These are phyloP conservation scores for Rhinocladiella similis DNA, from an alignment of 2,329 filamentous ascomycete genomes.

Conservation along the genomic window DNA sequence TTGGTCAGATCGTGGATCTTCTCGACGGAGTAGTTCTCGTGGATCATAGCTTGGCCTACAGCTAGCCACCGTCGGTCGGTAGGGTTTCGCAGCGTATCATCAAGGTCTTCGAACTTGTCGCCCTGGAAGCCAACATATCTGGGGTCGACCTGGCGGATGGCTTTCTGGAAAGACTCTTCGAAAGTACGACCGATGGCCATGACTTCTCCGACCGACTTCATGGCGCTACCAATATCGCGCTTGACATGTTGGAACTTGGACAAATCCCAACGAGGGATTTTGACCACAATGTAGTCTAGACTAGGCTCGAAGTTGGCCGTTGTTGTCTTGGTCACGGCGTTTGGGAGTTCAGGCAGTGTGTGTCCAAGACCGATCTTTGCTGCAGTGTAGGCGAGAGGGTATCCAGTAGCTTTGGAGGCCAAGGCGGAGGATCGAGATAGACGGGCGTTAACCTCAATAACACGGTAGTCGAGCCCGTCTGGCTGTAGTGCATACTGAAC, in stretches of 20 bases:
- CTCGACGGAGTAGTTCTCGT: slow-evolving; percentile 93
- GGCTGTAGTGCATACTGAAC: slow-evolving; percentile 97
- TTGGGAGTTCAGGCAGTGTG: slow-evolving; percentile 91
- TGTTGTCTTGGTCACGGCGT: slow-evolving; percentile 97
- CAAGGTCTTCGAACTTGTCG: slow-evolving; percentile 89
- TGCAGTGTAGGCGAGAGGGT: slow-evolving; percentile 94
- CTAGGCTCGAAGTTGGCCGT: slow-evolving; percentile 98
- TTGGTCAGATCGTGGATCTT: slow-evolving; percentile 90
- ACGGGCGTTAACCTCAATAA: slow-evolving; percentile 99
- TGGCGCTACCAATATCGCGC: slow-evolving; percentile 92
- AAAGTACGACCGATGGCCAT: slow-evolving; percentile 99
- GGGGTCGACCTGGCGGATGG: slow-evolving; percentile 94
- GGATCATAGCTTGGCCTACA: slow-evolving; percentile 95
- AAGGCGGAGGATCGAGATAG: slow-evolving; percentile 95
- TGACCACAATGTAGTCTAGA: slow-evolving; percentile 96
- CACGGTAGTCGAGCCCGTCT: slow-evolving; percentile 94
- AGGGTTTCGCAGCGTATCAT: slow-evolving; percentile 85
- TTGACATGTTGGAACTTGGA: slow-evolving; percentile 99
- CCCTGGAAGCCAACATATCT: slow-evolving; percentile 91
- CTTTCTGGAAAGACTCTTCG: slow-evolving; percentile 98
- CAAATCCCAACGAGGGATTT: slow-evolving; percentile 98
- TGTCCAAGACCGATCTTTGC: slow-evolving; percentile 98
- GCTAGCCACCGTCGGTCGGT: slow-evolving; percentile 97
- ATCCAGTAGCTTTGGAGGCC: slow-evolving; percentile 96
- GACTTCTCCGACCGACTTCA: slow-evolving; percentile 99